These are phyloP conservation scores for Penicillium sumatraense DNA, from an alignment of 2,329 filamentous ascomycete genomes.

Conservation along the genomic window DNA sequence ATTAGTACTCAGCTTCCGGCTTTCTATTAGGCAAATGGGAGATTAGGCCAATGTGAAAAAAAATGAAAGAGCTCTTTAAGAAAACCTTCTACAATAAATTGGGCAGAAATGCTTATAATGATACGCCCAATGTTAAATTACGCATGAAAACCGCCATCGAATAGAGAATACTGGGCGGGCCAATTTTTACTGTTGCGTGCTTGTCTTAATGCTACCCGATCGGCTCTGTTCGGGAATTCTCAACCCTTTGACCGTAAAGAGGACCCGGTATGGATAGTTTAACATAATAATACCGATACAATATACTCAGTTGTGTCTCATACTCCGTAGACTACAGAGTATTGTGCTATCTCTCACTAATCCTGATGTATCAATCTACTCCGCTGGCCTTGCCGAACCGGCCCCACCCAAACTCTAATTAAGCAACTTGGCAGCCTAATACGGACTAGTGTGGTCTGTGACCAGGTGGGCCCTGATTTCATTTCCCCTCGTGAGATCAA, in stretches of 20 bases:
- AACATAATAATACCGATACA: too few relatives aligned
- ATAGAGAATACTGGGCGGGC: too few relatives aligned
- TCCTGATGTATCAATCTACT: neutral
- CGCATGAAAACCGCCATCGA: too few relatives aligned
- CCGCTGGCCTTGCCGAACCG: neutral
- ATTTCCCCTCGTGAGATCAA: neutral
- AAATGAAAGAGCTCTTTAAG: too few relatives aligned
- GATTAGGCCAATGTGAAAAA: neutral
- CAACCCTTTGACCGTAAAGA: neutral
- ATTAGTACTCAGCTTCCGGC: neutral
- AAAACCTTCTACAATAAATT: too few relatives aligned
- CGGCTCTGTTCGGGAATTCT: too few relatives aligned
- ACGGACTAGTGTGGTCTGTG: conserved; percentile 10
- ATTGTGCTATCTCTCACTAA: too few relatives aligned
- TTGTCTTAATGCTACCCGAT: too few relatives aligned
- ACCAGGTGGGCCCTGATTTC: neutral
- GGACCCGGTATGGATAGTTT: neutral
- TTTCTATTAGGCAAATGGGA: neutral
- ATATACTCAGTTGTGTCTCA: too few relatives aligned
- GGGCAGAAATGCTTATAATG: too few relatives aligned
- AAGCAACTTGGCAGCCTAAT: conserved; percentile 10
- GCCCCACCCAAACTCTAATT: conserved; percentile 6
- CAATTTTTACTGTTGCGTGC: too few relatives aligned
- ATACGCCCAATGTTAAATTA: too few relatives aligned
- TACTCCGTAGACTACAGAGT: neutral